phyloP scores from a whole-genome alignment of 805 yeast species.

The Dipodascus albidus region DNA sequence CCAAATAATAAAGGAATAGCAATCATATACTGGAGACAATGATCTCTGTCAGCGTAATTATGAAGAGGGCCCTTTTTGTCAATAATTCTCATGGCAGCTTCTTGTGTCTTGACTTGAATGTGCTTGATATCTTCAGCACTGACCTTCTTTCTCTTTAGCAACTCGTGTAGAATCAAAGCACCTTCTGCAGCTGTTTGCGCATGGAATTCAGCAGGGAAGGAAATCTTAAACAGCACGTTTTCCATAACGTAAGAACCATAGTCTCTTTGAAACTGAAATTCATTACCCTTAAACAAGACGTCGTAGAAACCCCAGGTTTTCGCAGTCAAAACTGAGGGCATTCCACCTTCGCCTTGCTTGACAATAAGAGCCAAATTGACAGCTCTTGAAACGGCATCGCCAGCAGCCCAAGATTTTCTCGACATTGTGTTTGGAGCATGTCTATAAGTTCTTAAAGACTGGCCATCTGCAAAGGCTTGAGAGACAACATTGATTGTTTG shows the following conservation, averaged over 20 bases:
- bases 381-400: slow-evolving; percentile 50
- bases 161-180: slow-evolving; percentile 33
- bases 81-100: slow-evolving; percentile 49
- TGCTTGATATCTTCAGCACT: slow-evolving; percentile 37
- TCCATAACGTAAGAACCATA: slow-evolving; percentile 53
- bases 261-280: slow-evolving; percentile 41
- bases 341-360: slow-evolving; percentile 40
- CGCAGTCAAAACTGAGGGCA: slow-evolving; percentile 48
- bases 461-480: slow-evolving; percentile 54
- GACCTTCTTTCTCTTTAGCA: slow-evolving; percentile 30
- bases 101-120: slow-evolving; percentile 43
- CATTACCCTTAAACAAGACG: slow-evolving; percentile 41
- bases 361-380: slow-evolving; percentile 46
- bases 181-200: slow-evolving; percentile 57
- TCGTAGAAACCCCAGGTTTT: slow-evolving; percentile 58
- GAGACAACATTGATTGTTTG: slow-evolving; percentile 46
- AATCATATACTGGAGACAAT: slow-evolving; percentile 53
- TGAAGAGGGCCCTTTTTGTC: slow-evolving; percentile 48
- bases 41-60: slow-evolving; percentile 56
- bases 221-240: slow-evolving; percentile 47
- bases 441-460: slow-evolving; percentile 46
- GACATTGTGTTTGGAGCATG: slow-evolving; percentile 56
- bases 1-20: slow-evolving; percentile 47
- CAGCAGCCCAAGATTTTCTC: slow-evolving; percentile 59
- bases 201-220: slow-evolving; percentile 56